Evolutionary conservation across 1,139 yeast genomes (phyloP), one percentile per base, ranked within the genome.

Genomic region (Petasospora fabianii): DNA sequence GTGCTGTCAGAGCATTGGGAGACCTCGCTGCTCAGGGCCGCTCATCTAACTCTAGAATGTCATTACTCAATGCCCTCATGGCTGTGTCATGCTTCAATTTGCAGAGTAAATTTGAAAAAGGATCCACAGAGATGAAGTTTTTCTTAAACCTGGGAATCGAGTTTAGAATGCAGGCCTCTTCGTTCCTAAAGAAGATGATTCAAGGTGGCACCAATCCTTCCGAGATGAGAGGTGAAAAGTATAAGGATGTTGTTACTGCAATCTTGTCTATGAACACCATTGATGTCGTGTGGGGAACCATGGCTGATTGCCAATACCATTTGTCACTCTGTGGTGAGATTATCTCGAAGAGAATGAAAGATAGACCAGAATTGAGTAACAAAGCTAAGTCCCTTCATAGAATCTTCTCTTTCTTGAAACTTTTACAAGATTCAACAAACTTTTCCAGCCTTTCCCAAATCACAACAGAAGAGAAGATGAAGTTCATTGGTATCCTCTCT

Each of bases 201-300:
- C 64, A 71, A 36, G 32, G 46, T 40, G 27, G 59, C 58, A 15
- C 46, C 4, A 27, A 19, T 17, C 19, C 27, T 10, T 27, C 32
- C 17, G 29, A 36, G 14, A 28, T 36, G 42, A 51, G 61, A 18
- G 66, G 69, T 33, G 94, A 84, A 51, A 82, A 84, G 56, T 86
- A 86, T 59, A 86, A 87, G 56, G 96, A 87, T 56, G 85, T 86
- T 6, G 62, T 87, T 27, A 84, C 88, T 36, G 94, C 95, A 0
- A 81, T 86, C 16, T 70, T 87, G 63, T 80, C 94, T 3, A 85
- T 87, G 95, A 85, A 82, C 36, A 80, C 90, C 17, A 86, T 87
- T 40, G 96, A 87, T 62, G 80, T 85, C 41, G 92, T 85, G 8
- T 84, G 95, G 85, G 96, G 96, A 2, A 82, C 94, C 2, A 85